Evolutionary conservation across 208 protist genomes (phyloP), one percentile per base, ranked within the genome.

Genomic region (Crithidia acanthocephali): DNA sequence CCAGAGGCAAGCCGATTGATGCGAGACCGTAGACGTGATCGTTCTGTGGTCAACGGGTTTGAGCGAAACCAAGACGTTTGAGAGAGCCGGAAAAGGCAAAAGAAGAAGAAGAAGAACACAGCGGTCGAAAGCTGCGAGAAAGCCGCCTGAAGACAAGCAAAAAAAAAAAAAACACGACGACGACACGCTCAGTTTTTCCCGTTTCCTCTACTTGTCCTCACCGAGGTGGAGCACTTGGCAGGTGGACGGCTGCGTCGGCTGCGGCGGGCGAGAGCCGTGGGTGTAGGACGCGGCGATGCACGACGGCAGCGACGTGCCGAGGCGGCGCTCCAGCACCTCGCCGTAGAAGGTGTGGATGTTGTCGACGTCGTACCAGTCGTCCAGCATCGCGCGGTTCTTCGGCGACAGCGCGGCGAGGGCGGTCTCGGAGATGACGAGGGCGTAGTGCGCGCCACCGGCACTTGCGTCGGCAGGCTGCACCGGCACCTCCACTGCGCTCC

Each of bases 301-400:
- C 47, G 72, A 82, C 18, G 80, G 66, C 56, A 95, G 60, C 23
- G 85, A 92, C 37, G 60, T 74, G 8, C 87, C 90, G 30, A 69
- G 64, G 48, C 85, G 84, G 30, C 85, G 83, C 65, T 95, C 80
- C 33, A 93, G 42, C 3, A 87, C 76, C 30, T 90, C 79, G 11
- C 64, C 74, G 59, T 88, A 91, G 60, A 92, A 90, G 30, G 72
- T 65, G 57, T 86, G 74, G 20, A 93, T 83, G 45, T 89, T 86
- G 28, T 80, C 53, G 18, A 83, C 72, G n/a, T 76, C 82, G 72
- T 95, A 95, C 77, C 79, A 87, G 33, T 85, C 72, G 1, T 80
- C 58, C 20, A 93, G 57, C 32, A 76, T 58, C 18, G 59, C 40
- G 7, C 51, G 33, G 57, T 89, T 85, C 60, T 72, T 53, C 13